Evolutionary conservation across 768 basidiomycete species (phyloP), one percentile per base, ranked within the genome.

Genomic region (Dendrothele bispora): DNA sequence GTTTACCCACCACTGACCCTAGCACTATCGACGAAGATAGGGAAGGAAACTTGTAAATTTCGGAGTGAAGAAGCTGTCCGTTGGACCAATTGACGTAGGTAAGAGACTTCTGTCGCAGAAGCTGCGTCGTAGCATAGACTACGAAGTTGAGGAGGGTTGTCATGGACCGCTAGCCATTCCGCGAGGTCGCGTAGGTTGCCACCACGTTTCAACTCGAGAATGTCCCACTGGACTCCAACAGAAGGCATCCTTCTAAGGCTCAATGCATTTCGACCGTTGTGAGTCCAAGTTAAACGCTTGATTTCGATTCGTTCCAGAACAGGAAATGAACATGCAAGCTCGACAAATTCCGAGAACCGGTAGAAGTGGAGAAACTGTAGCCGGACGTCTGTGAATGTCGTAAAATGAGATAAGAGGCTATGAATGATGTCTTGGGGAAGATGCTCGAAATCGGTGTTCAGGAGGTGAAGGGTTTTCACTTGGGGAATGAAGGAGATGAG

Each of bases 391-490:
- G 17, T 38, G 17, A 38, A 39, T 14, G 32, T 5, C 8, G 17
- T 18, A 17, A 46, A 28, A 20, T 46, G 38, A 21, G 34, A 37
- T 25, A 51, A 27, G 15, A 51, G 44, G 10, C 30, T 26, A 11
- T 30, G 44, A 39, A 36, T 24, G 12, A 51, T 18, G 22, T 51
- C 50, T 21, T 37, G 24, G 7, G 50, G 50, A 21, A 51, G 24
- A 25, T 41, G 44, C 37, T 46, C 50, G 32, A 51, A 51, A 29
- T 51, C 37, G 17, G 50, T 51, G 30, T 51, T 46, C 20, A 44
- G 40, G 32, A 51, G 34, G 35, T 44, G 44, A 5, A 51, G 21
- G 29, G n/a, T 17, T 8, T 17, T 10, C 25, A 39, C 25, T 6
- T 21, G 15, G 5, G 37, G 36, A 17, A 46, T 20, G 29, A 39